These are phyloP conservation scores for Verticillium nonalfalfae DNA, from an alignment of 2,329 filamentous ascomycete genomes.

Conservation along the genomic window DNA sequence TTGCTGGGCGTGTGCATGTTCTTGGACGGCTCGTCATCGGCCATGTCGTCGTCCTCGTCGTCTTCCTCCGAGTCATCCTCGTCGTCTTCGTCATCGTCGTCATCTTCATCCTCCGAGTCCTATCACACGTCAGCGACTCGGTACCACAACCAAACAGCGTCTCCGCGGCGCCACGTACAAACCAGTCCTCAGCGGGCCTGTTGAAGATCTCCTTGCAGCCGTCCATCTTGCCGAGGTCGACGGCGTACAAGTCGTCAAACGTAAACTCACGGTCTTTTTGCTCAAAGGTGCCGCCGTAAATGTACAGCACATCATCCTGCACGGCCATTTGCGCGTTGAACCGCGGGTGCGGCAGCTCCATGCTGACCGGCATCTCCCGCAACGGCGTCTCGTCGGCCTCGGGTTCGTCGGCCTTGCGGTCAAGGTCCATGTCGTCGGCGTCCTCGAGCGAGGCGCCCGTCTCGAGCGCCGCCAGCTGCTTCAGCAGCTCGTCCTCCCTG, in stretches of 20 bases:
- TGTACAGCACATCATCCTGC: slow-evolving; percentile 86
- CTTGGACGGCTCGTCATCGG: slow-evolving; percentile 35
- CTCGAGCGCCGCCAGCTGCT: slow-evolving; percentile 80
- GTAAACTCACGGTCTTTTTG: slow-evolving; percentile 93
- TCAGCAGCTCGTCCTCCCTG: slow-evolving; percentile 83
- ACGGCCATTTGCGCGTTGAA: slow-evolving; percentile 91
- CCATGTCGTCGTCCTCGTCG: slow-evolving; percentile 41
- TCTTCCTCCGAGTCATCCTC: slow-evolving; percentile 48
- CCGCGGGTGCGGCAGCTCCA: slow-evolving; percentile 81
- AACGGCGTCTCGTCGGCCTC: slow-evolving; percentile 51
- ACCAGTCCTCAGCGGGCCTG: slow-evolving; percentile 78
- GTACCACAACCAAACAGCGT: slow-evolving; percentile 21
- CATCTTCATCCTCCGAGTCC: slow-evolving; percentile 53
- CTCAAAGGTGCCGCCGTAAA: slow-evolving; percentile 93
- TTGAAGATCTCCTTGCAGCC: slow-evolving; percentile 89
- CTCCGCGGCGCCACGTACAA: slow-evolving; percentile 40
- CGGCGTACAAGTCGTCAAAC: slow-evolving; percentile 88
- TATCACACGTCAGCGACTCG: slow-evolving; percentile 22
- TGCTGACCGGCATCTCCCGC: slow-evolving; percentile 59
- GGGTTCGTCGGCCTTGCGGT: slow-evolving; percentile 38
- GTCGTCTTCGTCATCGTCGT: slow-evolving; percentile 51
- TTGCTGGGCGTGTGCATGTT: slow-evolving; percentile 45
- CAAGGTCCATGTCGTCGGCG: slow-evolving; percentile 40
- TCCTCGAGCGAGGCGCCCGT: slow-evolving; percentile 60
- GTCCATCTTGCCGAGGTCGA: slow-evolving; percentile 91